Base-by-base conservation (phyloP, 768 basidiomycete species). In the Antrodiella citrinella region DNA sequence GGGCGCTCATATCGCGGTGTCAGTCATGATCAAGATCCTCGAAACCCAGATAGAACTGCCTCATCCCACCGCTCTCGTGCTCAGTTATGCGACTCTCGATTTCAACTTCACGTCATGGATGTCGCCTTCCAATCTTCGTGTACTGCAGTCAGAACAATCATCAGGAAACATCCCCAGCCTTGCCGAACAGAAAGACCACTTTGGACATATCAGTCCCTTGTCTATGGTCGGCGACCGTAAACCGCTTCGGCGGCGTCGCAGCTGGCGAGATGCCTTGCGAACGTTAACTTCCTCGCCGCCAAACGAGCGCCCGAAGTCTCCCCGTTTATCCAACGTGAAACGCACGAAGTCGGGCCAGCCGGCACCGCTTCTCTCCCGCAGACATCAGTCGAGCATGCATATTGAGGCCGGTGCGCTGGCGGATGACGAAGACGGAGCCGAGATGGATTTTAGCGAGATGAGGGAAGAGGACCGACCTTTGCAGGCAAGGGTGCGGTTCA, bases 41-140 rank as follows among this genome's bases (percentile, higher is more conserved):
- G 92, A 97, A 47, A 67, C 73, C 69, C 52, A 78, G 64, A 46
- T 65, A 56, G 44, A 62, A 23, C 72, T 95, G 25, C 86, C 84
- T 1, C 72, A 78, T 15, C 96, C 96, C 1, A 68, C 85, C 35
- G 87, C 88, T 1, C 73, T 98, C 51, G 82, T 96, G 23, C 78
- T 95, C 48, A 91, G 82, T 57, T 99, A 98, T 66, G 81, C 94
- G 0, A 88, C 87, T 21, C 76, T 98, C 42, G 94, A 98, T 65
- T 98, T 99, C 72, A 97, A 98, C 65, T 97, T 95, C 61, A 92
- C 91, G 0, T 95, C 93, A 19, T 98, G 95, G 95, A 92, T 93
- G 91, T 78, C 87, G 0, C 81, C 82, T 7, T 77, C 77, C 18
- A 82, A 97, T 64, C 73, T 97, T 50, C 82, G 80, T 3, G 86